Base-by-base conservation (phyloP, 257 asterid genomes). In the Eustoma russellianum region DNA sequence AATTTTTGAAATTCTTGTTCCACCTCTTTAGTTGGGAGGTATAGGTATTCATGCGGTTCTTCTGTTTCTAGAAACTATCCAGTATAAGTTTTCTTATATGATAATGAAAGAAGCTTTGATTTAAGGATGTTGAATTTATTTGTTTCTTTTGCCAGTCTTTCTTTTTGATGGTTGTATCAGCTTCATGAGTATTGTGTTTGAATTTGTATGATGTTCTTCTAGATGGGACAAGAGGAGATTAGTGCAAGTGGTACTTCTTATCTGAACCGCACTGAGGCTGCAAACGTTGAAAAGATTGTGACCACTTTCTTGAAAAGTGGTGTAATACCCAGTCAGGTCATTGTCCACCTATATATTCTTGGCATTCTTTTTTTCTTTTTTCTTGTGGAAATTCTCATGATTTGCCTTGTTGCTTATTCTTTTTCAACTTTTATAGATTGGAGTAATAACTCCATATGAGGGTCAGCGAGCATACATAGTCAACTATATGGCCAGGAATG, bases 191-290 rank as follows among this genome's bases (percentile, higher is more conserved):
- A 9, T 4, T 46, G 46, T 53, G 43, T 38, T 52, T n/a, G 17
- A 48, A 33, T 47, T 56, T 15, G 16, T 28, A 18, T 5, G 19
- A 1, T 55, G 13, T 55, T 57, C 61, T 71, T 70, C 17, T 63
- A 89, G 98, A 90, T 90, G 98, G 98, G 98, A 61, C 96, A 90
- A 83, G 98, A 90, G 76, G 98, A 90, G 76, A 90, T 90, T 48
- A 86, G 98, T 78, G 83, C 96, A 33, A 90, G 98, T 40, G 96
- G 98, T 57, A 86, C 95, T 58, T 90, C 98, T 60, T 90, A 86
- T 70, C 64, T 90, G 46, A 90, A 90, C 62, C 79, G 98, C 71
- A 90, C 96, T 7, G 98, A 90, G 67, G 96, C 95, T 58, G 89
- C 96, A 33, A 83, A 86, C 65, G 96, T 90, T 48, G 98, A 90